phyloP scores from a whole-genome alignment of 2,329 filamentous ascomycete species.

The Xylaria sp. region DNA sequence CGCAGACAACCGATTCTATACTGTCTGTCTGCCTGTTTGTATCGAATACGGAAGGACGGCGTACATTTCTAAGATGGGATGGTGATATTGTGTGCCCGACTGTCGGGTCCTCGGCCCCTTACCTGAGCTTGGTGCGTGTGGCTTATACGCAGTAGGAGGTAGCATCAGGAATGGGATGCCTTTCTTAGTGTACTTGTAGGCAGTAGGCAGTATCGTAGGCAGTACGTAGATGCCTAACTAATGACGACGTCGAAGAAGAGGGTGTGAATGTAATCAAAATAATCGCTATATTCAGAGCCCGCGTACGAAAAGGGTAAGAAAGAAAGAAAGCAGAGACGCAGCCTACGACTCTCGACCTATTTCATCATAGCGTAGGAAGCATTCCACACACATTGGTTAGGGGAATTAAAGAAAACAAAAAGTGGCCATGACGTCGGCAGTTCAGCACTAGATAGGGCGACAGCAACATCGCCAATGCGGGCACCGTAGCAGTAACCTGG shows the following conservation, averaged over 20 bases:
- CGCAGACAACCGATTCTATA: background rate
- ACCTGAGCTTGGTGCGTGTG: background rate
- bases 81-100: background rate
- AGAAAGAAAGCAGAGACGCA: no score
- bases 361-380: no score
- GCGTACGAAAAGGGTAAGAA: no score
- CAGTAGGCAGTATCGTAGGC: no score
- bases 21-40: background rate
- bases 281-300: no score
- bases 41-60: background rate
- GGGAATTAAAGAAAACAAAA: background rate
- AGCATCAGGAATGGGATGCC: background rate
- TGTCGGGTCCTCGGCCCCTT: background rate
- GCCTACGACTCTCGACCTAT: no score
- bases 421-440: constrained; percentile 16
- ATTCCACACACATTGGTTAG: no score
- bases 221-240: no score
- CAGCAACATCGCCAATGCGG: constrained; percentile 8
- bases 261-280: no score
- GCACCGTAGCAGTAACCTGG: constrained; percentile 9
- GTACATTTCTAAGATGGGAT: background rate
- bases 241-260: no score
- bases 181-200: background rate
- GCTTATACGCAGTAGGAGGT: background rate
- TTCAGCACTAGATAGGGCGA: constrained; percentile 10